Evolutionary conservation across 208 protist species (phyloP).

Genomic region (Naegleria lovaniensis): DNA sequence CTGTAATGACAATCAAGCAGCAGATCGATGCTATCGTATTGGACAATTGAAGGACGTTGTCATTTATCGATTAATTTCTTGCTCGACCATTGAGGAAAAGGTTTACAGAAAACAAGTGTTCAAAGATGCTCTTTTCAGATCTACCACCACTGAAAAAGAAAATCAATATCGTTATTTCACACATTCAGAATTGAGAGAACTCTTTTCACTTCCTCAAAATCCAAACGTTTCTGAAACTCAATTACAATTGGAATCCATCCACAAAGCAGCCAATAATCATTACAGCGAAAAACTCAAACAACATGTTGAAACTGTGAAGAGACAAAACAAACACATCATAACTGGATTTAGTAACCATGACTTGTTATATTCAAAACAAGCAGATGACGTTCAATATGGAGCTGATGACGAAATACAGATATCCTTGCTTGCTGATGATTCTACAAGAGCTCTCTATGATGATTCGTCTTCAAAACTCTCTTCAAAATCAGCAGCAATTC

Average conservation of each 20-base stretch:
- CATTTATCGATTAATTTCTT: conserved; percentile 87
- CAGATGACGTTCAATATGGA: neutral
- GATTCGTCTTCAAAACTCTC: neutral
- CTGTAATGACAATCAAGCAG: conserved; percentile 77
- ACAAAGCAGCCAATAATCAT: neutral
- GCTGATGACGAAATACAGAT: neutral
- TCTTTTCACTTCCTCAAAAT: neutral
- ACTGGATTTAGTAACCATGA: conserved; percentile 11
- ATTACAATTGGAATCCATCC: neutral
- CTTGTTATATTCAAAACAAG: neutral
- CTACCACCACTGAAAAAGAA: neutral
- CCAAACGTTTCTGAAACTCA: neutral
- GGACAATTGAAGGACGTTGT: conserved; percentile 88
- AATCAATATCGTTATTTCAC: conserved; percentile 16
- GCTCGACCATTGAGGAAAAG: conserved; percentile 93
- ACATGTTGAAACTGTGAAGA: neutral
- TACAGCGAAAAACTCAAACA: neutral
- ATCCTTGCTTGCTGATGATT: neutral
- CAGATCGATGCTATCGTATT: conserved; percentile 92
- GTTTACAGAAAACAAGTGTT: conserved; percentile 95
- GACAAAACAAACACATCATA: neutral
- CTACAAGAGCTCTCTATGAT: neutral
- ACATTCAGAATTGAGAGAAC: neutral
- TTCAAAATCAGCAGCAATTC: neutral
- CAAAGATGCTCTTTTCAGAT: conserved; percentile 51